These are phyloP conservation scores for Sporisorium sorghi DNA, from an alignment of 1,284 basidiomycete genomes.

Conservation along the genomic window DNA sequence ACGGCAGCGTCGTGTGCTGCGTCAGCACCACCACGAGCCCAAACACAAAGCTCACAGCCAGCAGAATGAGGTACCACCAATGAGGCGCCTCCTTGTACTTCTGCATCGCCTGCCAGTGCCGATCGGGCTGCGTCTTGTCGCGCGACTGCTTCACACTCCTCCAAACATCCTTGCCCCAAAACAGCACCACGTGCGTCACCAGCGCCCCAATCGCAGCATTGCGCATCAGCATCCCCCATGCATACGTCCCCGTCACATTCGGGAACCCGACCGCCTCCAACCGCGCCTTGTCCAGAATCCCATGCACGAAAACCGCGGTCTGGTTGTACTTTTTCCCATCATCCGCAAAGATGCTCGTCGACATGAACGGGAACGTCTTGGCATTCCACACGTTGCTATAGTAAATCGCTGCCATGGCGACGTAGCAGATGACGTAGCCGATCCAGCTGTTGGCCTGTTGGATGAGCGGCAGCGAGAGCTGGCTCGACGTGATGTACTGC, in stretches of 20 bases:
- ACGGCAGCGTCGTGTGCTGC: conserved; percentile 56
- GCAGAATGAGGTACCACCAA: conserved; percentile 65
- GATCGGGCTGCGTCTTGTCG: conserved; percentile 73
- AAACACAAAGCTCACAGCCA: conserved; percentile 42
- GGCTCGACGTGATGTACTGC: conserved; percentile 62
- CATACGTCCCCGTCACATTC: conserved; percentile 71
- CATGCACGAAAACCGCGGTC: conserved; percentile 60
- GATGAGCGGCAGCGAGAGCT: conserved; percentile 58
- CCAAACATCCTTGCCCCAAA: conserved; percentile 58
- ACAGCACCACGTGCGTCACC: conserved; percentile 75
- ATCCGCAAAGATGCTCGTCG: conserved; percentile 35
- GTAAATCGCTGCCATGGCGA: conserved; percentile 59
- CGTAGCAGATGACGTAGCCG: conserved; percentile 56
- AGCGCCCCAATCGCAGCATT: conserved; percentile 72
- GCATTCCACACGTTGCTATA: conserved; percentile 56
- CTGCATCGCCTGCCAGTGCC: conserved; percentile 72
- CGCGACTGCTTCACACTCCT: conserved; percentile 73
- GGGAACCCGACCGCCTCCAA: conserved; percentile 60
- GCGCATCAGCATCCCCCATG: conserved; percentile 73
- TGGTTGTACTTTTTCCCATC: conserved; percentile 70
- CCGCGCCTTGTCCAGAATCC: conserved; percentile 50
- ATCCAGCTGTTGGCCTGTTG: conserved; percentile 62
- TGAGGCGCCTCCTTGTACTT: conserved; percentile 64
- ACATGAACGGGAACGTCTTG: conserved; percentile 51
- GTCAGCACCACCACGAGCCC: conserved; percentile 42